Evolutionary conservation across 2,329 filamentous ascomycete genomes (phyloP), one percentile per base, ranked within the genome.

Genomic region (Hypoxylon sp.): DNA sequence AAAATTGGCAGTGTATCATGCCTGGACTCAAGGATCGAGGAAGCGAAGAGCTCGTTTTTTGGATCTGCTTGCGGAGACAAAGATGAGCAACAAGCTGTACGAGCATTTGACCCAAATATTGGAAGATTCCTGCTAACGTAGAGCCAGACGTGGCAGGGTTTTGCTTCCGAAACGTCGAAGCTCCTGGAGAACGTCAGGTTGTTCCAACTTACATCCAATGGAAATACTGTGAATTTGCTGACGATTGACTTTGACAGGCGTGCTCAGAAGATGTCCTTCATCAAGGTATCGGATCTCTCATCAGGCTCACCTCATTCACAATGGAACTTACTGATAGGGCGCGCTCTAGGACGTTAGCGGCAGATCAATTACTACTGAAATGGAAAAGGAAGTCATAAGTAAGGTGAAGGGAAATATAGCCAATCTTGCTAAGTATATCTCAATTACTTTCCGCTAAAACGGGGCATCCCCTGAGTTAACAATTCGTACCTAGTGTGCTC

Each of bases 341-440:
- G 41, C 10, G 10, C 41, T 19, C 14, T 45, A 45, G 41, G 41
- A 45, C 41, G 41, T 45, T 45, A 45, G 19, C 41, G 14, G 19
- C 17, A 17, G 41, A 45, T 45, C 41, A 10, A 17, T 17, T 45
- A 45, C 41, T 3, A 17, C 41, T 2, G 19, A 4, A 19, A 19
- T 45, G n/a, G 41, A 45, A 17, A 45, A n/a, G 7, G 41, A 45
- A n/a, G 41, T 45, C 19, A 45, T 45, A 10, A 10, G 10, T 21
- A 45, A 19, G 19, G 41, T 45, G n/a, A 45, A 45, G 41, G 41
- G 17, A n/a, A 45, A 45, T 17, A 45, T 45, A 45, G 41, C 41
- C 41, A 17, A 19, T n/a, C 41, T 45, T 21, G 41, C 41, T 45
- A 45, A 19, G 41, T 45, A 45, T 17, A 21, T 45, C n/a, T 45